Base-by-base conservation (phyloP, 139 green algal species). In the Desmodesmus armatus region DNA sequence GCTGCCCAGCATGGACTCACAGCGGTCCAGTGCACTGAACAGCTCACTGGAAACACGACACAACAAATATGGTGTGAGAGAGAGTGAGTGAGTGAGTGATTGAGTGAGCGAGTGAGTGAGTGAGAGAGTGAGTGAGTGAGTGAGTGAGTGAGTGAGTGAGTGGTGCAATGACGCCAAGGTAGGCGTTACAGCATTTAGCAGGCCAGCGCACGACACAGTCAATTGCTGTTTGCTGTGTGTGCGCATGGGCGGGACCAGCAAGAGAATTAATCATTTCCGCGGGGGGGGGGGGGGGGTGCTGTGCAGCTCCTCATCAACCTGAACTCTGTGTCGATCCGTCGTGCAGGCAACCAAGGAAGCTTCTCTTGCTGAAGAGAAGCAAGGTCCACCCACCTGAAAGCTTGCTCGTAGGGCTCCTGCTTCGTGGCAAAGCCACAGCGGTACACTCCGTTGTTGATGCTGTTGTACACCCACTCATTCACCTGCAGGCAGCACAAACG, bases 391-490 rank as follows among this genome's bases (percentile, higher is more conserved):
- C 33, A 94, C 91, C 62, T 90, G 76, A 94, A 90, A 0, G 90
- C 90, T 2, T 82, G 71, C 23, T 99, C 96, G 89, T 99, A 99
- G 1, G 96, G 93, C 69, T 90, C 85, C 85, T 99, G 97, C 44
- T 85, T 90, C 3, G 82, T 91, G 0, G 97, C 97, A 91, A 99
- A 99, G 23, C 97, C 97, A 65, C 93, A 98, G 19, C 93, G 80
- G 91, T 99, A 99, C 25, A 99, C 97, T 21, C 97, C 97, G 78
- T 99, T 99, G 93, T 99, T 99, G 88, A 99, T 98, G 37, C 33
- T 72, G 5, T 89, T 82, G 75, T 98, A 98, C 3, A 97, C 88
- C 95, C 95, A 98, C 40, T 88, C 85, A 85, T 98, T 98, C 27
- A 96, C 85, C n/a, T n/a, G n/a, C n/a, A n/a, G n/a, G n/a, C n/a